Evolutionary conservation across 768 basidiomycete genomes (phyloP).

Genomic region (Kwoniella botswanensis): DNA sequence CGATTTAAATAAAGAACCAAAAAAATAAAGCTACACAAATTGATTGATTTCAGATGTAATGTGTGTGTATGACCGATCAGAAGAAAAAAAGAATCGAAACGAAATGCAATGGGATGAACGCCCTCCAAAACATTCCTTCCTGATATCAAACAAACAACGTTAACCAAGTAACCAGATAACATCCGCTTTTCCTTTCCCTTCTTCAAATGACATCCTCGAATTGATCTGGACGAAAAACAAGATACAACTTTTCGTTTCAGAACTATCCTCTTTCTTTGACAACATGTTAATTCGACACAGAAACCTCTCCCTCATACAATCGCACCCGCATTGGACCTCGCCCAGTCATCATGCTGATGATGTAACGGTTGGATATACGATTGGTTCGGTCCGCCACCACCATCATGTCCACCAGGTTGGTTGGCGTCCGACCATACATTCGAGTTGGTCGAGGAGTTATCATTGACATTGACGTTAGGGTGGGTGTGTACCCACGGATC

Average conservation of each 20-base stretch:
- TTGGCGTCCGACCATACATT: slow-evolving; percentile 8
- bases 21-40: too few relatives aligned
- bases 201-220: background rate
- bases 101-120: too few relatives aligned
- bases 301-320: background rate
- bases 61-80: too few relatives aligned
- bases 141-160: too few relatives aligned
- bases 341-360: background rate
- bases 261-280: too few relatives aligned
- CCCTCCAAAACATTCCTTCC: too few relatives aligned
- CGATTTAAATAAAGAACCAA: too few relatives aligned
- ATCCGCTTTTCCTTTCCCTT: background rate
- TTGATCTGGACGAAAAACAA: background rate
- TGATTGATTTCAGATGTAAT: too few relatives aligned
- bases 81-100: too few relatives aligned
- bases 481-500: background rate
- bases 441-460: background rate
- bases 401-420: too few relatives aligned
- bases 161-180: background rate
- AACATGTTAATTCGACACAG: background rate
- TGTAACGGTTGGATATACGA: background rate
- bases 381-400: background rate
- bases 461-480: background rate
- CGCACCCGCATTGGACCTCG: background rate
- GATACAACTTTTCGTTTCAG: background rate